phyloP scores from a whole-genome alignment of 257 asterid genomes.

The Ballota nigra region DNA sequence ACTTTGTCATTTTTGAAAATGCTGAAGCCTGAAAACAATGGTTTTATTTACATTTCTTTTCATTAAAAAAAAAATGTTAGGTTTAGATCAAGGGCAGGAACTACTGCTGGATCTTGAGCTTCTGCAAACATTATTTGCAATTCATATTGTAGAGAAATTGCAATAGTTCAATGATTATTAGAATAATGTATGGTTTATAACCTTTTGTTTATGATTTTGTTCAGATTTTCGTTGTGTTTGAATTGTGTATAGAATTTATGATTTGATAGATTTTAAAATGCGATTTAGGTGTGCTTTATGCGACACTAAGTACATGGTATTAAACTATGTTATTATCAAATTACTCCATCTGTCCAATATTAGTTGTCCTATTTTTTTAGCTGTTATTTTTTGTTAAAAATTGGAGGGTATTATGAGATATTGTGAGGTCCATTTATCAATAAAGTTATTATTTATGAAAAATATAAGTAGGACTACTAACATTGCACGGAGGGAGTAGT shows the following conservation, averaged over 20 bases:
- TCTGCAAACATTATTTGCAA: conserved; percentile 13
- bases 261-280: background rate
- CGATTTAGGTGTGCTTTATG: too few relatives aligned
- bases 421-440: too few relatives aligned
- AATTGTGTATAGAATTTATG: background rate
- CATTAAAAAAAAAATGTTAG: background rate
- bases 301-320: too few relatives aligned
- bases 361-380: too few relatives aligned
- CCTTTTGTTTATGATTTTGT: background rate
- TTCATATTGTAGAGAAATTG: conserved; percentile 2
- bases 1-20: background rate
- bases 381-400: too few relatives aligned
- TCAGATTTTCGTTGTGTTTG: background rate
- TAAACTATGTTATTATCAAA: too few relatives aligned
- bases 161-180: background rate
- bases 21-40: background rate
- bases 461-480: too few relatives aligned
- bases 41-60: background rate
- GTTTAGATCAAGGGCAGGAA: background rate
- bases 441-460: too few relatives aligned
- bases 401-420: too few relatives aligned
- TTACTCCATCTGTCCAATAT: too few relatives aligned
- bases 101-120: background rate
- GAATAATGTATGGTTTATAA: conserved; percentile 1
- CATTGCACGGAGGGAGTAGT: too few relatives aligned